phyloP scores from a whole-genome alignment of 257 asterid species.

The Plantago elongata region DNA sequence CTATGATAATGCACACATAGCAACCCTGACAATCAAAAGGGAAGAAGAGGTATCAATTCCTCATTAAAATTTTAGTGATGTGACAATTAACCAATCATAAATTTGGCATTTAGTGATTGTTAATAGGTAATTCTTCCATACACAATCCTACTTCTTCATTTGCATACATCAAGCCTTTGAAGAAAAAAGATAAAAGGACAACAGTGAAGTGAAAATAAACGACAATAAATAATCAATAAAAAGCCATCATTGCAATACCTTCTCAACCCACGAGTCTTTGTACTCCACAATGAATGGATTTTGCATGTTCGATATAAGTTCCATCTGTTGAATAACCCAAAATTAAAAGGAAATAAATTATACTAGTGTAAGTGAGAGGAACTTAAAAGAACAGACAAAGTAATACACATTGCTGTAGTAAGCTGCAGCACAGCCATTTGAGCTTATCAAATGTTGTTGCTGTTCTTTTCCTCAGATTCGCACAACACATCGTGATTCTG shows the following conservation, averaged over 20 bases:
- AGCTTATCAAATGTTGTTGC: not conserved
- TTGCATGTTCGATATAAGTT: constrained; percentile 73
- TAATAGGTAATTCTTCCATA: not conserved
- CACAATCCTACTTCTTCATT: not conserved
- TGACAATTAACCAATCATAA: constrained; percentile 5
- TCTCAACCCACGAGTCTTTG: constrained; percentile 97
- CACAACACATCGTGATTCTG: not conserved
- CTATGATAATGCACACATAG: constrained; percentile 88
- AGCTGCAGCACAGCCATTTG: not conserved
- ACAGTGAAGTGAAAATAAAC: constrained; percentile 3
- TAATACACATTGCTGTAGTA: not conserved
- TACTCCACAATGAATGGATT: constrained; percentile 88
- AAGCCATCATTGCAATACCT: constrained; percentile 38
- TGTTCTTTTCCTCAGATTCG: not conserved
- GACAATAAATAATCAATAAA: constrained; percentile 2
- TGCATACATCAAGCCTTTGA: constrained; percentile 4
- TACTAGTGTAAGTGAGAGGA: constrained; percentile 5
- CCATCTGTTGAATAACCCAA: constrained; percentile 48
- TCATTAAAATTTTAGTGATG: not conserved
- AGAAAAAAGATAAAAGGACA: not conserved
- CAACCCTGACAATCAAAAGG: constrained; percentile 57
- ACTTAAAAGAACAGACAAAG: not conserved
- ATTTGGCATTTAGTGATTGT: not conserved
- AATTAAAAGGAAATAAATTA: not conserved
- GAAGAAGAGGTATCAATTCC: constrained; percentile 14